Evolutionary conservation across 352 stramenopile genomes (phyloP).

Genomic region (Globisporangium cystogenes): DNA sequence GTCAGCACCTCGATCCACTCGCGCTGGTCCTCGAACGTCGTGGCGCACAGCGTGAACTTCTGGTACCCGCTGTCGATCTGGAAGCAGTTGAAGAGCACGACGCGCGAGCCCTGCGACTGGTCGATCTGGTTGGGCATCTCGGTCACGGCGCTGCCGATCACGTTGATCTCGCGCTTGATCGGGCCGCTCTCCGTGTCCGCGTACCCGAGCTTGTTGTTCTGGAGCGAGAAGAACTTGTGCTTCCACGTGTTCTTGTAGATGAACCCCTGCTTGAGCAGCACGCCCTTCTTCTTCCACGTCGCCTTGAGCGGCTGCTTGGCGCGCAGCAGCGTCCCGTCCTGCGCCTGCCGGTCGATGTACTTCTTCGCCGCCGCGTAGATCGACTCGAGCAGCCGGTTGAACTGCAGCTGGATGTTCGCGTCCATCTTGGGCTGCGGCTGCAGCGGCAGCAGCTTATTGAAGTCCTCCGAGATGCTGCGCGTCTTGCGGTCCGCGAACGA

Average conservation of each 20-base stretch:
- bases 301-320: slow-evolving; percentile 59
- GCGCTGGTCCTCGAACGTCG: slow-evolving; percentile 83
- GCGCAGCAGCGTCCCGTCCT: slow-evolving; percentile 53
- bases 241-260: slow-evolving; percentile 91
- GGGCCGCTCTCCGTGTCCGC: slow-evolving; percentile 69
- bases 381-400: slow-evolving; percentile 78
- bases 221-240: slow-evolving; percentile 79
- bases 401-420: slow-evolving; percentile 74
- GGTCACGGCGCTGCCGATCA: slow-evolving; percentile 72
- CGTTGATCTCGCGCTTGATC: slow-evolving; percentile 86
- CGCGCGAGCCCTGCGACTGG: slow-evolving; percentile 77
- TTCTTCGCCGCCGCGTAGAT: slow-evolving; percentile 82
- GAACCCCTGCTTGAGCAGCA: slow-evolving; percentile 84
- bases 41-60: slow-evolving; percentile 78
- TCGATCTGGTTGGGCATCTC: slow-evolving; percentile 87
- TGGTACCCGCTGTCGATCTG: slow-evolving; percentile 78
- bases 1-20: slow-evolving; percentile 87
- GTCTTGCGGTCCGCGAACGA: slow-evolving; percentile 47
- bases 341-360: slow-evolving; percentile 75
- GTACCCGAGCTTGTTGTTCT: slow-evolving; percentile 87
- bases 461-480: slow-evolving; percentile 78
- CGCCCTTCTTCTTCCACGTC: slow-evolving; percentile 88
- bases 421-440: slow-evolving; percentile 80
- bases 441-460: slow-evolving; percentile 39
- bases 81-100: slow-evolving; percentile 87